Percentiles rank a stretch among this genome's conserved stretches.
phyloP scores from a whole-genome alignment of 306 rosid species.

The Carpinus fangiana region DNA sequence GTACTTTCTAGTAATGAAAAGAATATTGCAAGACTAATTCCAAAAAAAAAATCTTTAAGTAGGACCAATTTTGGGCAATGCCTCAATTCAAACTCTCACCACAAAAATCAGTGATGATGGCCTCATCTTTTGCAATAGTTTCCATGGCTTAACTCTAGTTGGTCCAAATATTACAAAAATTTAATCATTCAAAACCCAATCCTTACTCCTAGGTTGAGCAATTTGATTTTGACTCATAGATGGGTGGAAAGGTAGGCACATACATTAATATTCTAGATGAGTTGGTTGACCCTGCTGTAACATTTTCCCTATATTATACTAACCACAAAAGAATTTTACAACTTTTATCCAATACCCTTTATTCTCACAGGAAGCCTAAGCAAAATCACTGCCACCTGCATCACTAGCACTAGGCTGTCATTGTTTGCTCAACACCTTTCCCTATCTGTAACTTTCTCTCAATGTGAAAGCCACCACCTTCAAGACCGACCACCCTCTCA shows the following conservation, averaged over 20 bases:
- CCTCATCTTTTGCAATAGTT: not conserved
- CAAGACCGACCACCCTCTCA: not conserved
- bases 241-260: constrained; percentile 6
- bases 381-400: not conserved
- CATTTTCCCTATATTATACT: not conserved
- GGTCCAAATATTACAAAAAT: not conserved
- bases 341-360: not conserved
- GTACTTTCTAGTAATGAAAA: too few species aligned
- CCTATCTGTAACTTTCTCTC: not conserved
- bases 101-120: not conserved
- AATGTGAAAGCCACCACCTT: not conserved
- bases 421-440: not conserved
- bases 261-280: not conserved
- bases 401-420: not conserved
- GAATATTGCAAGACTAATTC: too few species aligned
- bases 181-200: not conserved
- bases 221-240: not conserved
- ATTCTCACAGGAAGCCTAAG: not conserved
- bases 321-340: not conserved
- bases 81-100: not conserved
- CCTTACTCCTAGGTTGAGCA: not conserved
- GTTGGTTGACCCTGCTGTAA: not conserved
- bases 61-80: too few species aligned
- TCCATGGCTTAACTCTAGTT: not conserved
- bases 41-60: too few species aligned